A percentile compares a stretch with the other conserved stretches of the same genome.
Conservation (phyloP, 148 eudicot species). For the Silene conica region DNA sequence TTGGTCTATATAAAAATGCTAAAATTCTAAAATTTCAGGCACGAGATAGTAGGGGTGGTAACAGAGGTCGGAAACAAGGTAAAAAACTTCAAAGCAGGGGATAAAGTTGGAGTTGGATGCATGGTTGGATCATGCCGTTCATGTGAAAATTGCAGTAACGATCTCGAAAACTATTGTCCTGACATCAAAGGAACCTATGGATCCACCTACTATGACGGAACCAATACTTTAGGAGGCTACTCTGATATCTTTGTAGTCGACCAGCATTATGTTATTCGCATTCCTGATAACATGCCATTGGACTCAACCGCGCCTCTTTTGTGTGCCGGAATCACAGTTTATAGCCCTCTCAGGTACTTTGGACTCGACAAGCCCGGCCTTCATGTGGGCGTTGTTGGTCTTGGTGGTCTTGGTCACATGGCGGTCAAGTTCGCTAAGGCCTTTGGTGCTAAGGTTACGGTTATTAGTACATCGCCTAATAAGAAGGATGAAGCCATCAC, state of each 20-base stretch:
- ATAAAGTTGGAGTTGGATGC: conserved; percentile 35
- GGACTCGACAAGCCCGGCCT: conserved; percentile 19
- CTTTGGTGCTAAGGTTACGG: conserved; percentile 18
- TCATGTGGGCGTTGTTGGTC: conserved; percentile 17
- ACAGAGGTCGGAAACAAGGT: conserved; percentile 29
- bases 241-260: conserved; percentile 29
- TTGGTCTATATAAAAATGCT: no score
- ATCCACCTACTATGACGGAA: conserved; percentile 25
- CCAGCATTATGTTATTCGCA: conserved; percentile 6
- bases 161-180: conserved; percentile 22
- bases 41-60: conserved; percentile 19
- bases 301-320: conserved; percentile 20
- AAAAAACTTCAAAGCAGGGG: conserved; percentile 26
- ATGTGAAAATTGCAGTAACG: conserved; percentile 12
- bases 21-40: conserved; percentile 19
- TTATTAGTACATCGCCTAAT: conserved; percentile 20
- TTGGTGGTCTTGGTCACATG: conserved; percentile 19
- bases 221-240: conserved; percentile 31
- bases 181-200: conserved; percentile 10
- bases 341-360: conserved; percentile 18
- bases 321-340: conserved; percentile 20
- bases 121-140: conserved; percentile 31
- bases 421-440: conserved; percentile 21
- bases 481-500: conserved; percentile 21
- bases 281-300: conserved; percentile 16